Evolutionary conservation across 257 asterid species (phyloP).

Genomic region (Capsicum baccatum): DNA sequence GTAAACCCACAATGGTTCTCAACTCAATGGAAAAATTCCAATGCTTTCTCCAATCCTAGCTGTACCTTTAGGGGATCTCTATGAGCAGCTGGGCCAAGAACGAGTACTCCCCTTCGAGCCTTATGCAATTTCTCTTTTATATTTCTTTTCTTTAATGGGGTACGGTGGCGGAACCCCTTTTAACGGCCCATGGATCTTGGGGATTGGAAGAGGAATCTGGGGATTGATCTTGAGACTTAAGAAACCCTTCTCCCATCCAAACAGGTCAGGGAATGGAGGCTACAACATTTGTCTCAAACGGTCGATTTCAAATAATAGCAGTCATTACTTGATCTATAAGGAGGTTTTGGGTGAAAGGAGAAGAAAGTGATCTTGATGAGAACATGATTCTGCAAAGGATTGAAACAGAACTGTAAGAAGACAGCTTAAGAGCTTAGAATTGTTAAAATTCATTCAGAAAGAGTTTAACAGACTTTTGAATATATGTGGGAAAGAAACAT

Average conservation of each 20-base stretch:
- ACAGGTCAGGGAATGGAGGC: slow-evolving; percentile 35
- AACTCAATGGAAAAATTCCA: slow-evolving; percentile 86
- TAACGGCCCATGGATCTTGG: slow-evolving; percentile 86
- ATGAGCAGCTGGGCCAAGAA: slow-evolving; percentile 90
- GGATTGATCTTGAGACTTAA: slow-evolving; percentile 72
- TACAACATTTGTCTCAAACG: slow-evolving; percentile 47
- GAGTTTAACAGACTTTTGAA: no score
- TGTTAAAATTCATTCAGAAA: background rate
- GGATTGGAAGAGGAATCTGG: slow-evolving; percentile 71
- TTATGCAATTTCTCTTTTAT: slow-evolving; percentile 55
- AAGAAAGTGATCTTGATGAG: slow-evolving; percentile 31
- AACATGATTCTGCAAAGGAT: slow-evolving; percentile 30
- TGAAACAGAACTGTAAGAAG: background rate
- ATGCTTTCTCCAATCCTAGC: slow-evolving; percentile 74
- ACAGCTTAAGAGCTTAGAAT: background rate
- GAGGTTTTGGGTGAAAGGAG: slow-evolving; percentile 22
- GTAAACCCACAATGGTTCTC: slow-evolving; percentile 58
- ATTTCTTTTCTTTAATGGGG: slow-evolving; percentile 75
- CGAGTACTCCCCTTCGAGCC: slow-evolving; percentile 51
- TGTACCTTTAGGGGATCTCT: slow-evolving; percentile 63
- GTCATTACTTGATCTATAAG: slow-evolving; percentile 60
- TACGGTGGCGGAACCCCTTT: slow-evolving; percentile 71
- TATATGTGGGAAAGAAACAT: no score
- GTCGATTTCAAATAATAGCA: slow-evolving; percentile 64
- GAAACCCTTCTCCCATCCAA: slow-evolving; percentile 69